phyloP scores from a whole-genome alignment of 2,329 filamentous ascomycete species.

The Alternaria arborescens region DNA sequence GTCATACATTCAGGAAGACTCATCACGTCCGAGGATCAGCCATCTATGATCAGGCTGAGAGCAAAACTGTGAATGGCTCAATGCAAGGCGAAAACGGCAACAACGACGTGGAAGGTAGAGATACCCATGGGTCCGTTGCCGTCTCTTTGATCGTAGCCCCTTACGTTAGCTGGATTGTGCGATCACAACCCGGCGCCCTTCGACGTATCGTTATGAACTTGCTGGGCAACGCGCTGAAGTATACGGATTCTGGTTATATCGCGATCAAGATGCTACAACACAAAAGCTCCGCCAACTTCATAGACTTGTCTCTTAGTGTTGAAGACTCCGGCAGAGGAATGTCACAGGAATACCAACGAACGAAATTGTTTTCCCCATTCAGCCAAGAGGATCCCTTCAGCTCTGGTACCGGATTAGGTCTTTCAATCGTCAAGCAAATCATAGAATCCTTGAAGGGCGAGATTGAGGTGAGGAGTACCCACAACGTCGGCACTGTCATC shows the following conservation, averaged over 20 bases:
- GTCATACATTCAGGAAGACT: conserved; percentile 55
- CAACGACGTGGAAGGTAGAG: conserved; percentile 24
- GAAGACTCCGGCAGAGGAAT: conserved; percentile 50
- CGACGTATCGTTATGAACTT: conserved; percentile 49
- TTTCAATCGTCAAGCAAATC: conserved; percentile 49
- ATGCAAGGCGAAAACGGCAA: conserved; percentile 15
- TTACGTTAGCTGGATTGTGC: conserved; percentile 39
- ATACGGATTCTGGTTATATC: conserved; percentile 45
- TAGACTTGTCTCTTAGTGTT: conserved; percentile 46
- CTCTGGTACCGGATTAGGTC: conserved; percentile 46
- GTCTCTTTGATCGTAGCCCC: conserved; percentile 45
- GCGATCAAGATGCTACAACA: conserved; percentile 34
- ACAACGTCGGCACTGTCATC: conserved; percentile 39
- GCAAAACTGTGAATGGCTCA: conserved; percentile 17
- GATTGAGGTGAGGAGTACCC: conserved; percentile 42
- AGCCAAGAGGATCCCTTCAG: conserved; percentile 48
- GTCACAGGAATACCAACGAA: conserved; percentile 44
- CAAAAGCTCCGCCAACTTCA: conserved; percentile 19
- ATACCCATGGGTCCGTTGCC: conserved; percentile 31
- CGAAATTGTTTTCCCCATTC: conserved; percentile 46
- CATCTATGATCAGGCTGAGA: conserved; percentile 37
- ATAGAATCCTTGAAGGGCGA: conserved; percentile 44
- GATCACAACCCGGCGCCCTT: conserved; percentile 43
- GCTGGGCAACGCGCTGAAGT: conserved; percentile 48
- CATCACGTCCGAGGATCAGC: conserved; percentile 33